Conservation (phyloP, 331 rosid species). For the Quercus lobata region DNA sequence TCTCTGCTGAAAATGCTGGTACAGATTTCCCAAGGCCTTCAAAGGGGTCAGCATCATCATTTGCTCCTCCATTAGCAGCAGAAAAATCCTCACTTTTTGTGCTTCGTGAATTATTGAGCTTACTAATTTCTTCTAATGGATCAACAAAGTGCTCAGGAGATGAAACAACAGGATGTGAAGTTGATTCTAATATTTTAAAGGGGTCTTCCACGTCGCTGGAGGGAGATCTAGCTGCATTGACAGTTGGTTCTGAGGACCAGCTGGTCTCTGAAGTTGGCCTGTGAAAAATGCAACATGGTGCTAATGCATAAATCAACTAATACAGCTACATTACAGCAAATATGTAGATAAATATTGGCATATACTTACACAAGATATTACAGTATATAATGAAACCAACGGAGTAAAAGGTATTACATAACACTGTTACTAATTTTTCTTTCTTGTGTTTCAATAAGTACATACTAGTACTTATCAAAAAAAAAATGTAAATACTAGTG, state of each 20-base stretch:
- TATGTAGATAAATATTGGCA: neutral
- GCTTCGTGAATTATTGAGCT: constrained; percentile 56
- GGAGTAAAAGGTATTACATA: neutral
- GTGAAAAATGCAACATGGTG: constrained; percentile 28
- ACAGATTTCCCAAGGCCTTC: constrained; percentile 76
- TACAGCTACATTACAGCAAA: neutral
- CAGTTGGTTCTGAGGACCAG: constrained; percentile 59
- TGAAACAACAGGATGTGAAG: constrained; percentile 34
- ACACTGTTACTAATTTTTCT: neutral
- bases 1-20: constrained; percentile 70
- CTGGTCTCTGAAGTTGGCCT: constrained; percentile 63
- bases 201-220: constrained; percentile 61
- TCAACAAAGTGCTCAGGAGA: constrained; percentile 49
- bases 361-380: neutral
- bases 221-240: constrained; percentile 41
- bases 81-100: constrained; percentile 42
- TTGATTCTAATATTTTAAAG: constrained; percentile 57
- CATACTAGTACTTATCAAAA: neutral
- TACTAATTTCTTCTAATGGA: constrained; percentile 77
- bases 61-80: constrained; percentile 50
- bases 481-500: too few relatives aligned
- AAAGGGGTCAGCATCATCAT: constrained; percentile 83
- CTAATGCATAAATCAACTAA: constrained; percentile 8
- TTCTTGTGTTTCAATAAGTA: neutral
- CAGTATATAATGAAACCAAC: neutral